A percentile compares a stretch with the other conserved stretches of the same genome.
Evolutionary conservation across 2,329 filamentous ascomycete genomes (phyloP).

Genomic region (Nemania sp.): DNA sequence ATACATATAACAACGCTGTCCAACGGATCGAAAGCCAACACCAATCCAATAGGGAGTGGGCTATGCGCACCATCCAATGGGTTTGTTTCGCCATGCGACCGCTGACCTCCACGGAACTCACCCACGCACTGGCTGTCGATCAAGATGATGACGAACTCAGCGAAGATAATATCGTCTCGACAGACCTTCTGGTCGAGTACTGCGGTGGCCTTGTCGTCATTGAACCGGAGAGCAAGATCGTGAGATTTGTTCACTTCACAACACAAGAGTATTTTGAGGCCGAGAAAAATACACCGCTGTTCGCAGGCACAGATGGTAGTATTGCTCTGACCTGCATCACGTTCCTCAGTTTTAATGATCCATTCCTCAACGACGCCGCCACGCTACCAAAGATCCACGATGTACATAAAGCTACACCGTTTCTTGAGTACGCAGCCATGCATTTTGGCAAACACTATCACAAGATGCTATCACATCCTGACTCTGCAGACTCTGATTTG

Average conservation of each 20-base stretch:
- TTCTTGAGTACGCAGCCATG: constrained; percentile 22
- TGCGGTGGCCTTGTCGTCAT: constrained; percentile 55
- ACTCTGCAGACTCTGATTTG: constrained; percentile 1
- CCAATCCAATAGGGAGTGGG: constrained; percentile 17
- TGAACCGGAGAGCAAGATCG: constrained; percentile 51
- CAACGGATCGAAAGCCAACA: constrained; percentile 25
- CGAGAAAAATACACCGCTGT: constrained; percentile 19
- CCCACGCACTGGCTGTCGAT: constrained; percentile 55
- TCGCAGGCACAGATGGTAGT: constrained; percentile 21
- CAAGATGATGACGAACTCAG: constrained; percentile 45
- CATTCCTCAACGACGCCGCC: constrained; percentile 21
- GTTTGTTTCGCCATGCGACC: constrained; percentile 20
- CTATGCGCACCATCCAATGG: constrained; percentile 21
- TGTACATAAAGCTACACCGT: constrained; percentile 15
- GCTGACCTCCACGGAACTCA: constrained; percentile 49
- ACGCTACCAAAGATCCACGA: constrained; percentile 21
- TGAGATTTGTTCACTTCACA: constrained; percentile 57
- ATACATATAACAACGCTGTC: constrained; percentile 21
- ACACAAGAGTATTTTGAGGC: constrained; percentile 55
- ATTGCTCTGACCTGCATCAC: constrained; percentile 23
- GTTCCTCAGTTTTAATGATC: constrained; percentile 20
- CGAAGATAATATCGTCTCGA: constrained; percentile 46
- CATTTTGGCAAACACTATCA: constrained; percentile 30
- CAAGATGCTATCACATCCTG: constrained; percentile 17
- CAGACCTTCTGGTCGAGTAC: constrained; percentile 48